Base-by-base conservation (phyloP, 139 green algal genomes). In the Coelastrella sp. region DNA sequence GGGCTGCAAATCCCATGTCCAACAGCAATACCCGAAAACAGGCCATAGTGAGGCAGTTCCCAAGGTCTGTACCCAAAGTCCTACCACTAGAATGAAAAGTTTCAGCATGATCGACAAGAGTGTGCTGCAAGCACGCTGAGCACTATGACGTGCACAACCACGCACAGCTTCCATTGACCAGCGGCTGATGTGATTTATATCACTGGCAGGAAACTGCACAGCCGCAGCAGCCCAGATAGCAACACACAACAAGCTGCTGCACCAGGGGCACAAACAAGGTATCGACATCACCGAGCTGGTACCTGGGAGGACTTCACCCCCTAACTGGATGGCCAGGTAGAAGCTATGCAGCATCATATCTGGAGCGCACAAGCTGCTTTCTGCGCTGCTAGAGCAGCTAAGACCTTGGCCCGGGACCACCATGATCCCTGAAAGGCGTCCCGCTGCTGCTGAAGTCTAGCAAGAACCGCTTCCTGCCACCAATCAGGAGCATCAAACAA, bases 401-500 rank as follows among this genome's bases (percentile, higher is more conserved):
- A 61, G 14, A 88, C 56, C 68, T 20, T 80, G 6, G 68, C 68
- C 49, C 20, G 9, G 12, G 8, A 66, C 84, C 84, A 88, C 84
- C 84, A 88, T 0, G 84, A 88, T 4, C 68, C 22, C 6, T 88
- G 66, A 49, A 88, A 88, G 1, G 84, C 84, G 25, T 88, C 58
- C 20, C 84, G 84, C 68, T 88, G 84, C 84, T 88, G 22, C 49
- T 88, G 25, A 4, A 88, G 15, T 20, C 84, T 59, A 14, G 61
- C 68, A 4, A 81, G 8, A 12, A 88, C 84, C 58, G 84, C 66
- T 49, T 88, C 84, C 49, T 88, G 84, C 84, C 84, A 88, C 84
- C 84, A 88, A 11, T 59, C 84, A 58, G 84, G 84, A 4, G 84
- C 84, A 82, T 88, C 84, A 88, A 88, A 88, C 49, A 88, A 15